Percentiles rank a stretch among this genome's conserved stretches.
These are phyloP conservation scores for Leavenworthia alabamica DNA, from an alignment of 345 rosid species.

Conservation along the genomic window DNA sequence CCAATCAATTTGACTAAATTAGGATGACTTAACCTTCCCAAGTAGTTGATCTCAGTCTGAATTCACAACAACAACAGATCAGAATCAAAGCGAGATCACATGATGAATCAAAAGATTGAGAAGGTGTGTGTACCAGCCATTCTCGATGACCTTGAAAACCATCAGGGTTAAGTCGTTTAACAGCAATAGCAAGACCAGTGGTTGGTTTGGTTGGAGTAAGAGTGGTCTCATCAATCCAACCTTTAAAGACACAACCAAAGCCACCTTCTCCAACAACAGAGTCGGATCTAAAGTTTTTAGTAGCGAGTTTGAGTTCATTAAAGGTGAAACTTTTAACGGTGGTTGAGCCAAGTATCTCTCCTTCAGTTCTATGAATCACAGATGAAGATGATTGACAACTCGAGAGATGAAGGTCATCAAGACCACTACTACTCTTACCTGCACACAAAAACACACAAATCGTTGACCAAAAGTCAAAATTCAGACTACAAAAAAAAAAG, in stretches of 20 bases:
- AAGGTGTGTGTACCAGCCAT: constrained; percentile 81
- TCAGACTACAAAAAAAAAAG: background rate
- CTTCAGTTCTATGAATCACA: constrained; percentile 52
- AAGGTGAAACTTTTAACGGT: constrained; percentile 67
- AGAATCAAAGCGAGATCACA: background rate
- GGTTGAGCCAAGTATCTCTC: constrained; percentile 60
- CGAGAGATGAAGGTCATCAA: constrained; percentile 38
- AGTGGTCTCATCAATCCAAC: constrained; percentile 83
- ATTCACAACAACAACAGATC: constrained; percentile 1
- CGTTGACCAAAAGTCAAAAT: constrained; percentile 27
- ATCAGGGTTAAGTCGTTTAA: constrained; percentile 83
- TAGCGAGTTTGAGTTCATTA: constrained; percentile 65
- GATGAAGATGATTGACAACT: constrained; percentile 42
- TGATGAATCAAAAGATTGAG: background rate
- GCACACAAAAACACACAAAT: constrained; percentile 11
- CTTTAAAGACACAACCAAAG: constrained; percentile 85
- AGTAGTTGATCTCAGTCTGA: constrained; percentile 81
- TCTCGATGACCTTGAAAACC: constrained; percentile 89
- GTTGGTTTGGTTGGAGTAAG: constrained; percentile 65
- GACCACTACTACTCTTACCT: constrained; percentile 37
- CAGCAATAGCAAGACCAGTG: constrained; percentile 79
- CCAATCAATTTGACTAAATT: constrained; percentile 83
- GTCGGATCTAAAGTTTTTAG: constrained; percentile 89
- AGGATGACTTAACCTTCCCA: constrained; percentile 79
- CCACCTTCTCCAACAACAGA: constrained; percentile 98